Evolutionary conservation across 179 eudicot genomes (phyloP).

Genomic region (Pouteria campechiana): DNA sequence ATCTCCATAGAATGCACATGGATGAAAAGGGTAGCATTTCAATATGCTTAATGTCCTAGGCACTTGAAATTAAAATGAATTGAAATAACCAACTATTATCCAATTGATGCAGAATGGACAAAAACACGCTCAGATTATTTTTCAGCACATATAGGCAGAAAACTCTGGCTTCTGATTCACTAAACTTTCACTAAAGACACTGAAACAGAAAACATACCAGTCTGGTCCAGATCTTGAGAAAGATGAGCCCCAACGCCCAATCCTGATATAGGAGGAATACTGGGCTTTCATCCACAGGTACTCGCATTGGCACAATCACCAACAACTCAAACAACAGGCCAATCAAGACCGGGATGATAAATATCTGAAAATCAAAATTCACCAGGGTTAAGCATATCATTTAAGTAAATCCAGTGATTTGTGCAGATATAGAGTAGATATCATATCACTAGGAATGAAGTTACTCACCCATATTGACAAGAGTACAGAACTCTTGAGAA

Average conservation of each 20-base stretch:
- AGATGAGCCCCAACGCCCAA: constrained; percentile 94
- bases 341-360: constrained; percentile 82
- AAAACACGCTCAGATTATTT: too few species aligned
- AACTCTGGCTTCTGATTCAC: too few species aligned
- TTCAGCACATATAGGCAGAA: too few species aligned
- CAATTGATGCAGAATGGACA: neutral
- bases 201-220: constrained; percentile 40
- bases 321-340: constrained; percentile 93
- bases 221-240: constrained; percentile 95
- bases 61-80: too few species aligned
- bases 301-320: constrained; percentile 97
- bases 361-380: constrained; percentile 53
- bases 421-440: neutral
- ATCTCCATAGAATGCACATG: too few species aligned
- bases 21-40: too few species aligned
- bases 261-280: constrained; percentile 96
- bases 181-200: too few species aligned
- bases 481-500: constrained; percentile 68
- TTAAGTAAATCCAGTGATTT: too few species aligned
- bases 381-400: too few species aligned
- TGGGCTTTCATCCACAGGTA: constrained; percentile 92
- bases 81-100: too few species aligned
- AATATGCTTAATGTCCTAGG: too few species aligned
- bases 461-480: constrained; percentile 79
- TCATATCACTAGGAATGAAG: neutral